Evolutionary conservation across 106 monocot genomes (phyloP).

Genomic region (Acorus calamus): DNA sequence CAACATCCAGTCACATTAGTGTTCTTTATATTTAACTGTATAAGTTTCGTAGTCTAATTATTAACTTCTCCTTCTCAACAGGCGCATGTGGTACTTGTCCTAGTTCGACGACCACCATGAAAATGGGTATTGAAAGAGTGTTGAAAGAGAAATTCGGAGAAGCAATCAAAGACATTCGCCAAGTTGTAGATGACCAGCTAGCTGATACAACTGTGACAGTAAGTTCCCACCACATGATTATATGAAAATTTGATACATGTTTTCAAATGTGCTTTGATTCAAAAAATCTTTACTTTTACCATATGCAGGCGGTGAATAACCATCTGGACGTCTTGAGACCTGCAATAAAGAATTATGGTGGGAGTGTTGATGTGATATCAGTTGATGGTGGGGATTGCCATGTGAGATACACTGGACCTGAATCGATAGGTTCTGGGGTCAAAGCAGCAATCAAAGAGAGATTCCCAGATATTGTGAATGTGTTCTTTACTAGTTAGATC

Average conservation of each 20-base stretch:
- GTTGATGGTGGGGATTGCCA: slow-evolving; percentile 31
- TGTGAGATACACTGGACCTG: slow-evolving; percentile 59
- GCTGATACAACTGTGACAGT: slow-evolving; percentile 45
- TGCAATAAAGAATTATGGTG: slow-evolving; percentile 83
- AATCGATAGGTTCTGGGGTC: slow-evolving; percentile 73
- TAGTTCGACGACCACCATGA: slow-evolving; percentile 95
- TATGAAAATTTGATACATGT: no score
- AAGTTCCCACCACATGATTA: not conserved
- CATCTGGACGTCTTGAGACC: slow-evolving; percentile 88
- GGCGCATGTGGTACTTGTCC: slow-evolving; percentile 91
- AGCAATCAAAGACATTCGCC: slow-evolving; percentile 66
- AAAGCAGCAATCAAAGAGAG: slow-evolving; percentile 95
- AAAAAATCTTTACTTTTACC: not conserved
- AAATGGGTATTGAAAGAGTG: slow-evolving; percentile 87
- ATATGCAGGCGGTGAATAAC: slow-evolving; percentile 44
- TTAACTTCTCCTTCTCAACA: slow-evolving; percentile 6
- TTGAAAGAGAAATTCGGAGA: slow-evolving; percentile 91
- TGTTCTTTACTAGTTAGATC: slow-evolving; percentile 32
- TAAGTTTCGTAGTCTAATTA: no score
- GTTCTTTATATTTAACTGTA: no score
- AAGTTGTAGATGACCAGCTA: slow-evolving; percentile 43
- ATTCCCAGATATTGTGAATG: slow-evolving; percentile 67
- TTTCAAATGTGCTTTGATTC: no score
- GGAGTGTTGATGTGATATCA: slow-evolving; percentile 65
- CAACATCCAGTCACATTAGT: no score